A percentile compares a stretch with the other conserved stretches of the same genome.
phyloP scores from a whole-genome alignment of 116 monocot species.

The Papilionanthe hybrid region DNA sequence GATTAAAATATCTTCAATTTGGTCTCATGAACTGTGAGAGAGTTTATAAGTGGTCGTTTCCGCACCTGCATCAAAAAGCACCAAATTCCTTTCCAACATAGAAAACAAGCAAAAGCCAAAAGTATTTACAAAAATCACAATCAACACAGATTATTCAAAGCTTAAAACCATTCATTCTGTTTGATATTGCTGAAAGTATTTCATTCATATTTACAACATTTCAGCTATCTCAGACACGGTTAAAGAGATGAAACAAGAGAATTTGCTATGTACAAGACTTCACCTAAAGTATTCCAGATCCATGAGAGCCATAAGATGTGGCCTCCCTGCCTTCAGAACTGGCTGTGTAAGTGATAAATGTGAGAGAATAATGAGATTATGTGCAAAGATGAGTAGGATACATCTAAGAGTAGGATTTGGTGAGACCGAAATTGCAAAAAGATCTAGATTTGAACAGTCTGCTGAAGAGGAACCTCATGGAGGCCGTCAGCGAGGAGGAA shows the following conservation, averaged over 20 bases:
- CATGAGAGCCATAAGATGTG: background rate
- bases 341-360: background rate
- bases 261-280: conserved; percentile 12
- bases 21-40: conserved; percentile 85
- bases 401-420: conserved; percentile 37
- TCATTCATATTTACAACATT: conserved; percentile 21
- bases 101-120: no score
- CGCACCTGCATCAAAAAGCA: conserved; percentile 59
- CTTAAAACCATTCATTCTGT: no score
- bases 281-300: conserved; percentile 3
- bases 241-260: background rate
- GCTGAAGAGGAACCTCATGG: conserved; percentile 70
- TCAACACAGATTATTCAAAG: no score
- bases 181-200: background rate
- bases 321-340: conserved; percentile 6
- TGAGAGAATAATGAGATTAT: conserved; percentile 9
- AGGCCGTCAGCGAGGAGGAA: conserved; percentile 37
- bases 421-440: conserved; percentile 47
- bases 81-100: background rate
- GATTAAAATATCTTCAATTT: conserved; percentile 70
- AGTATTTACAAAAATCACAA: no score
- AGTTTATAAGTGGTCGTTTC: conserved; percentile 78
- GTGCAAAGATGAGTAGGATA: background rate
- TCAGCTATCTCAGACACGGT: background rate
- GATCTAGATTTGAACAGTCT: conserved; percentile 69